A percentile compares a stretch with the other conserved stretches of the same genome.
These are phyloP conservation scores for Lipomyces sp. DNA, from an alignment of 805 yeast genomes.

Conservation along the genomic window DNA sequence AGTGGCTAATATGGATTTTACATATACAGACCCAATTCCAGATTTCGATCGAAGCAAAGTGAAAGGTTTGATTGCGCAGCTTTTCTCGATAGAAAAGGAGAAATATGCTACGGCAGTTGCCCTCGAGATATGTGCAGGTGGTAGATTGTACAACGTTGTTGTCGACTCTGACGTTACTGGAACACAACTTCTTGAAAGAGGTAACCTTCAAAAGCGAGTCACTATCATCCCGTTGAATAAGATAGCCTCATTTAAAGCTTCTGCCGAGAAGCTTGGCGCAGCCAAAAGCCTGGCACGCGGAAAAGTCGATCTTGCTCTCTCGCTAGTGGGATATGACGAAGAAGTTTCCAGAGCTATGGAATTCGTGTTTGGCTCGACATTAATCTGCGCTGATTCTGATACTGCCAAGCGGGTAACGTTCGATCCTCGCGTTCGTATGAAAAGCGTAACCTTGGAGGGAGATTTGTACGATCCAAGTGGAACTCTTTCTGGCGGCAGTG, in stretches of 20 bases:
- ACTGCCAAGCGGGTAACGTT: constrained; percentile 90
- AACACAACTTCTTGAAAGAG: constrained; percentile 76
- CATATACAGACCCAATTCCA: constrained; percentile 66
- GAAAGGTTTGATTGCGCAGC: constrained; percentile 87
- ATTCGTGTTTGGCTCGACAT: constrained; percentile 86
- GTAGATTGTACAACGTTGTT: constrained; percentile 82
- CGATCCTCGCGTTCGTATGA: constrained; percentile 75
- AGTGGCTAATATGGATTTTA: constrained; percentile 75
- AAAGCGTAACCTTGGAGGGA: constrained; percentile 89
- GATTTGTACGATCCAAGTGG: constrained; percentile 97
- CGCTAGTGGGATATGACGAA: constrained; percentile 72
- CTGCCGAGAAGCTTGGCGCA: constrained; percentile 56
- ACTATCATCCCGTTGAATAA: constrained; percentile 92
- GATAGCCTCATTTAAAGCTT: constrained; percentile 65
- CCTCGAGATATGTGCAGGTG: constrained; percentile 92
- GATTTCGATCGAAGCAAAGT: constrained; percentile 66
- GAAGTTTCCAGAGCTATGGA: constrained; percentile 84
- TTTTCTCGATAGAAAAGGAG: constrained; percentile 65
- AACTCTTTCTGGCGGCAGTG: constrained; percentile 92
- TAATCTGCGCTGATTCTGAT: constrained; percentile 83
- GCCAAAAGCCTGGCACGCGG: constrained; percentile 83
- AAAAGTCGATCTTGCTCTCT: constrained; percentile 86
- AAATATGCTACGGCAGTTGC: constrained; percentile 74
- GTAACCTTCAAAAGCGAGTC: constrained; percentile 77
- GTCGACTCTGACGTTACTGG: constrained; percentile 88